Percentiles rank a stretch among this genome's conserved stretches.
Evolutionary conservation across 257 asterid genomes (phyloP).

Genomic region (Penstemon barbatus): DNA sequence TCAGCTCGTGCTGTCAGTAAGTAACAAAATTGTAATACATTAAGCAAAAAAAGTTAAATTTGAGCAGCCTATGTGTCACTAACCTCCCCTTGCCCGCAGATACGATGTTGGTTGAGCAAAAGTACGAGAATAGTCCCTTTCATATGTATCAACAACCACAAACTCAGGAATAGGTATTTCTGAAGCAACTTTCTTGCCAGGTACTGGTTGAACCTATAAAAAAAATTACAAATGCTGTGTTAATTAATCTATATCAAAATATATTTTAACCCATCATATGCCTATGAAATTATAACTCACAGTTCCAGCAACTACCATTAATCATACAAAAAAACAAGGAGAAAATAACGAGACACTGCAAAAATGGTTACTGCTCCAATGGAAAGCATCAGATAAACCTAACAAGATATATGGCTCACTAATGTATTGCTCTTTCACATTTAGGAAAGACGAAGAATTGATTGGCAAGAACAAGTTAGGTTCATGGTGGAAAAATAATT

Average conservation of each 20-base stretch:
- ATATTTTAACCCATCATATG: conserved; percentile 10
- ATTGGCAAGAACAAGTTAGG: not conserved
- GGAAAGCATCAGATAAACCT: not conserved
- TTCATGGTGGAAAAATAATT: not conserved
- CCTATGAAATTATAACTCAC: conserved; percentile 21
- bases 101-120: conserved; percentile 86
- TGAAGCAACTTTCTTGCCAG: conserved; percentile 67
- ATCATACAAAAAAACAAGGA: conserved; percentile 10
- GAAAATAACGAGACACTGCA: conserved; percentile 6
- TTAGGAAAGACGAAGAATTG: not conserved
- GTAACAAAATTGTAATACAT: conserved; percentile 25
- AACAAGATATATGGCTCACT: not conserved
- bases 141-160: conserved; percentile 89
- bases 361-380: not conserved
- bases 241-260: conserved; percentile 21
- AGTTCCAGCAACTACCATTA: conserved; percentile 4
- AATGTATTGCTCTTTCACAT: conserved; percentile 3
- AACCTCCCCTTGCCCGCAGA: conserved; percentile 95
- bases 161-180: conserved; percentile 98
- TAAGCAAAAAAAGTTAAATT: conserved; percentile 18
- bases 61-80: conserved; percentile 29
- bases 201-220: conserved; percentile 62
- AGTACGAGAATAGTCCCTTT: conserved; percentile 91
- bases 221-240: conserved; percentile 20
- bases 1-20: conserved; percentile 83